Percentiles rank a stretch among this genome's conserved stretches.
Conservation (phyloP, 306 rosid species). For the Fagus crenata region DNA sequence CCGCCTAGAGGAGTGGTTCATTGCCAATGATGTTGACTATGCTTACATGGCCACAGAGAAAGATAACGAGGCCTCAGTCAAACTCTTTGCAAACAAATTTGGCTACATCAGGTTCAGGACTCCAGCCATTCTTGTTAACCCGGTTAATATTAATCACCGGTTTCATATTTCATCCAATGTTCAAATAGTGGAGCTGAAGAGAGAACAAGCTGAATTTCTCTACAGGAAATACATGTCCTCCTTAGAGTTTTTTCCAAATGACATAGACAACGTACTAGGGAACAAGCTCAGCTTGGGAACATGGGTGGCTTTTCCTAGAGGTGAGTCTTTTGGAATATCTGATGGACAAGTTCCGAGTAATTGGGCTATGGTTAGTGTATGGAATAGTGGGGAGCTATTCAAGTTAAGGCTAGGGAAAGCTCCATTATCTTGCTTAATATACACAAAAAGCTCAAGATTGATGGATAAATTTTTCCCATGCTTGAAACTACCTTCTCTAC, state of each 20-base stretch:
- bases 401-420: slow-evolving; percentile 74
- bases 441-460: slow-evolving; percentile 59
- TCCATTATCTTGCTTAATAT: slow-evolving; percentile 61
- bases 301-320: slow-evolving; percentile 74
- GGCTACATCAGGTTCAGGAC: slow-evolving; percentile 67
- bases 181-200: slow-evolving; percentile 51
- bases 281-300: slow-evolving; percentile 85
- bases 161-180: slow-evolving; percentile 47
- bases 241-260: slow-evolving; percentile 74
- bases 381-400: slow-evolving; percentile 79
- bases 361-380: slow-evolving; percentile 91
- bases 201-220: slow-evolving; percentile 71
- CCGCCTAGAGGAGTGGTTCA: slow-evolving; percentile 77
- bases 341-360: slow-evolving; percentile 42
- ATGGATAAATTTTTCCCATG: slow-evolving; percentile 78
- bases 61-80: slow-evolving; percentile 68
- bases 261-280: slow-evolving; percentile 57
- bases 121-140: slow-evolving; percentile 71
- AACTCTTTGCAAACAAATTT: slow-evolving; percentile 58
- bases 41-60: slow-evolving; percentile 85
- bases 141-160: slow-evolving; percentile 47
- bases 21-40: slow-evolving; percentile 64
- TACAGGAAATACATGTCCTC: slow-evolving; percentile 68
- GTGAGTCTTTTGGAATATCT: slow-evolving; percentile 38
- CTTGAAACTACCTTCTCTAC: slow-evolving; percentile 59